Evolutionary conservation across 179 eudicot genomes (phyloP), one percentile per base, ranked within the genome.

Genomic region (Beta macrorhiza): DNA sequence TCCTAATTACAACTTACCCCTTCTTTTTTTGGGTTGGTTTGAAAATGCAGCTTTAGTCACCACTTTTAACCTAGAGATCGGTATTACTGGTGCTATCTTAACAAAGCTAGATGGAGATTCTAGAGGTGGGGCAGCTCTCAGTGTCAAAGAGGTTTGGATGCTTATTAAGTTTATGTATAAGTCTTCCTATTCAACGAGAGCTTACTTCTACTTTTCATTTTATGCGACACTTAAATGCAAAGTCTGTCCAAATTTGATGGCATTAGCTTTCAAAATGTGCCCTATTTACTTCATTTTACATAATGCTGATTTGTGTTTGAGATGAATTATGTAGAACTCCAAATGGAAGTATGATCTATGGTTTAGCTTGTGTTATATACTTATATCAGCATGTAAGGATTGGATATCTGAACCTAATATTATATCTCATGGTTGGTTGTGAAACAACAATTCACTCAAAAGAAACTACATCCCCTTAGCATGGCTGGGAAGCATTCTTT

Each of bases 101-200:
- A 91, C 99, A 68, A 96, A 96, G 86, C 89, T 96, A 62, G 99
- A 96, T 90, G 99, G 98, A 79, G 99, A 96, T 90, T 96, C 99
- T 32, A 90, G 99, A 92, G 99, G 99, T 85, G 99, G 99, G 82
- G 98, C 99, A 67, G 99, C 99, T 83, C 85, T 96, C 84, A 96
- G 97, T 85, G 97, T 96, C 72, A 93, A 94, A 88, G 99, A 96
- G 99, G 99, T 96, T 84, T n/a, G 68, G 55, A 58, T 67, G 57
- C 56, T 77, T 65, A 61, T 63, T 1, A 55, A 76, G 57, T 67
- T 57, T 80, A 25, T 14, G 47, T 52, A 29, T 52, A 47, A 44
- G 74, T 44, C 52, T 72, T 79, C 0, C 70, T 20, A 11, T 32
- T 19, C 0, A n/a, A 61, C 5, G 51, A 47, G 56, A 63, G 45